A percentile compares a stretch with the other conserved stretches of the same genome.
These are phyloP conservation scores for Lanzia echinophila DNA, from an alignment of 2,329 filamentous ascomycete genomes.

Conservation along the genomic window DNA sequence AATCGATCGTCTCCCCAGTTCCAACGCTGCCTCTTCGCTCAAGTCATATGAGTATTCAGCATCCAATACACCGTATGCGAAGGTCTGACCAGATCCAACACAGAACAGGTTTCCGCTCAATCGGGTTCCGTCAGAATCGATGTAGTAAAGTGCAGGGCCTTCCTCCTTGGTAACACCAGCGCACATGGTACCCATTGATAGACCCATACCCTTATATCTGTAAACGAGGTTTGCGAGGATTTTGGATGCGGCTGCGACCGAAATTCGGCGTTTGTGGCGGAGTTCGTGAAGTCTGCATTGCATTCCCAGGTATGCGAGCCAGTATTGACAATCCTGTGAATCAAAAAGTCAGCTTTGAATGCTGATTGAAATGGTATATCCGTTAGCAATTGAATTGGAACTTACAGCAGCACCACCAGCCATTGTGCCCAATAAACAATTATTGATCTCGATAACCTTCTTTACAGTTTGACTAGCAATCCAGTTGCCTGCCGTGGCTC, in stretches of 20 bases:
- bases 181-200: constrained; percentile 99
- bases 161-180: constrained; percentile 93
- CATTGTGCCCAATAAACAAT: constrained; percentile 90
- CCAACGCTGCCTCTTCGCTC: constrained; percentile 78
- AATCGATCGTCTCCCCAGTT: constrained; percentile 86
- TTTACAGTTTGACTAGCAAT: constrained; percentile 99
- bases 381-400: constrained; percentile 10
- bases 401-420: constrained; percentile 87
- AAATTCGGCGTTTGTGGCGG: constrained; percentile 97
- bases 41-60: constrained; percentile 92
- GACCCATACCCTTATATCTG: constrained; percentile 96
- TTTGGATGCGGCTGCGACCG: constrained; percentile 93
- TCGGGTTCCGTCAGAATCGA: constrained; percentile 93
- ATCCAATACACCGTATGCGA: constrained; percentile 96
- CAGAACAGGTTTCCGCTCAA: constrained; percentile 95
- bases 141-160: constrained; percentile 97
- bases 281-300: constrained; percentile 99
- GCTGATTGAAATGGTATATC: not conserved
- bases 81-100: constrained; percentile 96
- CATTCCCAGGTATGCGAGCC: constrained; percentile 97
- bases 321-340: constrained; percentile 89
- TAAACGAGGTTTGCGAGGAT: constrained; percentile 98
- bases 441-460: constrained; percentile 99
- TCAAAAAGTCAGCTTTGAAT: not conserved
- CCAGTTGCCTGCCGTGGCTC: constrained; percentile 97